phyloP scores from a whole-genome alignment of 2,329 filamentous ascomycete genomes.

The Phaeosphaeria sp. region DNA sequence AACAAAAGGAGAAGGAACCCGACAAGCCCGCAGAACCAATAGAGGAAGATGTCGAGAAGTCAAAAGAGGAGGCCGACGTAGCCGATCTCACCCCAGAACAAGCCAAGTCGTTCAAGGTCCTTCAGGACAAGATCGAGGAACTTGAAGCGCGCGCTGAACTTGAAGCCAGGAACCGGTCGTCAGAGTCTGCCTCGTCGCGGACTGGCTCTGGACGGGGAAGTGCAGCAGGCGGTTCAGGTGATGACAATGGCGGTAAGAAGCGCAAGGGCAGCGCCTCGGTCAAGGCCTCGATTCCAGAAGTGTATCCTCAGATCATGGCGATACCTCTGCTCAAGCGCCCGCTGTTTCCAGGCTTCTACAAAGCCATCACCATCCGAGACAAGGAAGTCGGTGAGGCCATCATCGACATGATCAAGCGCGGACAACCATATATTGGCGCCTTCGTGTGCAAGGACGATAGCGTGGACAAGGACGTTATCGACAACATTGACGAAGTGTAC shows the following conservation, averaged over 20 bases:
- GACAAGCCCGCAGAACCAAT: slow-evolving; percentile 55
- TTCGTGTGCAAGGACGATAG: slow-evolving; percentile 98
- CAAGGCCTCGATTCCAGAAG: slow-evolving; percentile 89
- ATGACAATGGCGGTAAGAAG: slow-evolving; percentile 63
- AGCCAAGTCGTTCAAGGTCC: not conserved
- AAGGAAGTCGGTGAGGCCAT: slow-evolving; percentile 90
- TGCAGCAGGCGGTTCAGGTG: slow-evolving; percentile 60
- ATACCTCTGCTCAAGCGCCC: slow-evolving; percentile 94
- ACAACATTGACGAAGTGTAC: slow-evolving; percentile 88
- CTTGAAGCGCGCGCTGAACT: slow-evolving; percentile 40
- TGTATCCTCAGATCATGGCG: slow-evolving; percentile 97
- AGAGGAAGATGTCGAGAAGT: slow-evolving; percentile 48
- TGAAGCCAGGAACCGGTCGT: slow-evolving; percentile 55
- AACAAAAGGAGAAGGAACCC: slow-evolving; percentile 64
- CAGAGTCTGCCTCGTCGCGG: slow-evolving; percentile 59
- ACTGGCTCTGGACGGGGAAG: slow-evolving; percentile 64
- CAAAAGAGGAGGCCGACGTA: slow-evolving; percentile 51
- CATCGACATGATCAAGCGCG: slow-evolving; percentile 94
- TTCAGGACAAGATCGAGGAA: not conserved
- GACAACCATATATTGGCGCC: slow-evolving; percentile 95
- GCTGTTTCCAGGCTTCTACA: slow-evolving; percentile 97
- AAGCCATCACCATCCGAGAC: slow-evolving; percentile 95
- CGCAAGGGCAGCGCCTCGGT: slow-evolving; percentile 77
- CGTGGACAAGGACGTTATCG: slow-evolving; percentile 91
- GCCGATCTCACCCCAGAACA: slow-evolving; percentile 20